Evolutionary conservation across 2,329 filamentous ascomycete species (phyloP).

Genomic region (Colletotrichum agaves): DNA sequence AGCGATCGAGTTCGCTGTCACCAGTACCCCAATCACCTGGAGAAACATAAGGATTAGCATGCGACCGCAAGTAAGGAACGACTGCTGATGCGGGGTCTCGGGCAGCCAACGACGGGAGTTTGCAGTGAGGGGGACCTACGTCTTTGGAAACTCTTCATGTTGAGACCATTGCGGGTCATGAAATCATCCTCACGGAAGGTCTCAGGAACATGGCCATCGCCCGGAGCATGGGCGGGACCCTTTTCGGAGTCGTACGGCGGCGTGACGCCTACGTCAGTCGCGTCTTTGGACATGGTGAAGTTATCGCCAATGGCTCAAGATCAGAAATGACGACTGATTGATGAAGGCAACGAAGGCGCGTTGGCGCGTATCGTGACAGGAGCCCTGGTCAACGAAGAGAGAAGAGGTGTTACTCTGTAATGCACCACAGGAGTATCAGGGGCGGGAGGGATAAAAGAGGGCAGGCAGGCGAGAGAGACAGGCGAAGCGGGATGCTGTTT

Average conservation of each 20-base stretch:
- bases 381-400: conserved; percentile 29
- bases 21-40: conserved; percentile 35
- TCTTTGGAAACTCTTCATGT: conserved; percentile 51
- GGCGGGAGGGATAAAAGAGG: conserved; percentile 14
- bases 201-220: conserved; percentile 30
- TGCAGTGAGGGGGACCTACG: conserved; percentile 36
- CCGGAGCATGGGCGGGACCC: conserved; percentile 20
- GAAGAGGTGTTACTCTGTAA: conserved; percentile 23
- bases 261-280: conserved; percentile 31
- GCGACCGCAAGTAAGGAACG: background rate
- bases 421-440: conserved; percentile 26
- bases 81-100: background rate
- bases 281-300: conserved; percentile 33
- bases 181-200: conserved; percentile 46
- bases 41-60: background rate
- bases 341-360: conserved; percentile 10
- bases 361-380: conserved; percentile 29
- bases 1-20: conserved; percentile 52
- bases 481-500: conserved; percentile 21
- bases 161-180: conserved; percentile 52
- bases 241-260: conserved; percentile 39
- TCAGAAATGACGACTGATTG: background rate
- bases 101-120: background rate
- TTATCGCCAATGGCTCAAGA: conserved; percentile 6
- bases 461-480: background rate